phyloP scores from a whole-genome alignment of 2,329 filamentous ascomycete species.

The Colletotrichum musae region DNA sequence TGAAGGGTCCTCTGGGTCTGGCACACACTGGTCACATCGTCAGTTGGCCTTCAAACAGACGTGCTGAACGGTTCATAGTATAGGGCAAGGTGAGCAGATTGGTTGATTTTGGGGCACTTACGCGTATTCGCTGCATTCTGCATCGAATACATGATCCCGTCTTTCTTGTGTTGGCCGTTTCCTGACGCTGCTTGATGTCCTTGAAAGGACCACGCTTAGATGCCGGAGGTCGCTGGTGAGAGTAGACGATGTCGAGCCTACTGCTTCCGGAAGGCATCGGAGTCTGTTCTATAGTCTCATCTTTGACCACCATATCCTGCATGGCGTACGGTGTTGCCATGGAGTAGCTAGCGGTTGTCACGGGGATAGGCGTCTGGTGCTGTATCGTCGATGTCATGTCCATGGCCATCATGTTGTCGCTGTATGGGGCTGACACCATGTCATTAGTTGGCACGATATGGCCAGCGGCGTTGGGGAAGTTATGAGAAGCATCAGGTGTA shows the following conservation, averaged over 20 bases:
- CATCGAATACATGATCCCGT: constrained; percentile 73
- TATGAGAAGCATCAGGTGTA: constrained; percentile 8
- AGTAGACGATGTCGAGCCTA: constrained; percentile 51
- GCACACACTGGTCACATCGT: constrained; percentile 62
- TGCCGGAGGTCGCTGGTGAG: constrained; percentile 53
- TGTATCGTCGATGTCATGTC: constrained; percentile 20
- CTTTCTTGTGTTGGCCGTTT: constrained; percentile 70
- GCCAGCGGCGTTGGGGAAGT: background rate
- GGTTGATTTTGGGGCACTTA: constrained; percentile 52
- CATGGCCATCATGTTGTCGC: constrained; percentile 23
- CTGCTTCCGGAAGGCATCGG: background rate
- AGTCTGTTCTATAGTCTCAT: constrained; percentile 18
- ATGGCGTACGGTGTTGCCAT: constrained; percentile 32
- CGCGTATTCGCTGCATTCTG: constrained; percentile 73
- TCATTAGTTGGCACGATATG: constrained; percentile 15
- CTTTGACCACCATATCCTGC: constrained; percentile 42
- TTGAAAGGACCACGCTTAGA: constrained; percentile 68
- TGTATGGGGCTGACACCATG: constrained; percentile 18
- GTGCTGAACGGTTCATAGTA: too few relatives aligned
- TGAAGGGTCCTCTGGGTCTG: constrained; percentile 61
- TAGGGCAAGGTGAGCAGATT: constrained; percentile 2
- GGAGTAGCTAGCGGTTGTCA: constrained; percentile 1
- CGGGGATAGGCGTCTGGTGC: constrained; percentile 16
- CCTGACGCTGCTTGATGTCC: constrained; percentile 63
- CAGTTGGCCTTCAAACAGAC: too few relatives aligned